These are phyloP conservation scores for Saposhnikovia divaricata DNA, from an alignment of 129 eudicot genomes.

Conservation along the genomic window DNA sequence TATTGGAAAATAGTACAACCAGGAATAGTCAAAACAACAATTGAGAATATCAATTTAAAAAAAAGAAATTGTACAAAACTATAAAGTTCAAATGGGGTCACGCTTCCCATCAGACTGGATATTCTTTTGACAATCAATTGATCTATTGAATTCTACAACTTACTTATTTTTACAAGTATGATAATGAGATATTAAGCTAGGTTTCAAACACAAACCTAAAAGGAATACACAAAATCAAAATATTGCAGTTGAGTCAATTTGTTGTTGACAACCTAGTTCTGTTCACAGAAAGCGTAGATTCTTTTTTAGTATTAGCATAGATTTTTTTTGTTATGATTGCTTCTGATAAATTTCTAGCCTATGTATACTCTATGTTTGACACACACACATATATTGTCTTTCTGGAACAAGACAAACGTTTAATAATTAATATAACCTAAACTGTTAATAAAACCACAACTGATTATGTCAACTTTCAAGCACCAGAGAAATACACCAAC, in stretches of 20 bases:
- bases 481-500: not conserved
- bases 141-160: too few relatives aligned
- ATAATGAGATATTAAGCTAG: too few relatives aligned
- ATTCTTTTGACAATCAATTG: not conserved
- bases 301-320: not conserved
- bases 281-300: too few relatives aligned
- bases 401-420: not conserved
- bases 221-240: not conserved
- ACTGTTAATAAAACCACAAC: not conserved
- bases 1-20: too few relatives aligned
- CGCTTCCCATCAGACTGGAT: not conserved
- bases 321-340: not conserved
- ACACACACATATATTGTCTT: not conserved
- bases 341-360: not conserved
- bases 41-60: too few relatives aligned
- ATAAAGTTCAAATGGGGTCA: not conserved
- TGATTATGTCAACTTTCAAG: not conserved
- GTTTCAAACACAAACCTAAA: not conserved
- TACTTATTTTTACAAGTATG: not conserved
- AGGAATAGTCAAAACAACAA: too few relatives aligned
- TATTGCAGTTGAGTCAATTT: not conserved
- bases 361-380: not conserved
- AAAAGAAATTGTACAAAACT: too few relatives aligned
- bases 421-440: too few relatives aligned
- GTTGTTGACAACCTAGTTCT: not conserved